phyloP scores from a whole-genome alignment of 345 rosid species.

The Salix suchowensis region DNA sequence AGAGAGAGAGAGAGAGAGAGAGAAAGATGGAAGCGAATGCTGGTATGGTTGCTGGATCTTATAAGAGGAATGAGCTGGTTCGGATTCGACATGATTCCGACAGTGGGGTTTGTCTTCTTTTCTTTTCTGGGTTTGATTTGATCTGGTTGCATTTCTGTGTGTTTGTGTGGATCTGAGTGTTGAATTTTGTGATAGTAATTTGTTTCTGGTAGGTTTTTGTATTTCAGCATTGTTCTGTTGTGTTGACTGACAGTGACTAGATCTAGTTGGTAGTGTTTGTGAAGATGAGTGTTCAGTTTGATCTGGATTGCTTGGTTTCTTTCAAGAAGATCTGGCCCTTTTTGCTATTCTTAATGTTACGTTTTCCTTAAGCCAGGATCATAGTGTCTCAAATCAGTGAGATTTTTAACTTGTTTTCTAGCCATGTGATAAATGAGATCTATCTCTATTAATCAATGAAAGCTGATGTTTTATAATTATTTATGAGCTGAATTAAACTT shows the following conservation, averaged over 20 bases:
- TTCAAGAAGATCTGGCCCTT: neutral
- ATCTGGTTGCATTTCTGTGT: neutral
- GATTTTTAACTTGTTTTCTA: neutral
- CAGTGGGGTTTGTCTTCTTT: conserved; percentile 66
- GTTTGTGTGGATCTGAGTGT: neutral
- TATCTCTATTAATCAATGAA: neutral
- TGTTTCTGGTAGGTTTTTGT: neutral
- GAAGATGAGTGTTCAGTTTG: neutral
- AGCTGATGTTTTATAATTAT: neutral
- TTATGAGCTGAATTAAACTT: neutral
- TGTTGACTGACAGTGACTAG: conserved; percentile 10
- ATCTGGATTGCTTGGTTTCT: neutral
- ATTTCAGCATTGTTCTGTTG: neutral
- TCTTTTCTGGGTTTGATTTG: neutral
- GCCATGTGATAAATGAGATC: neutral
- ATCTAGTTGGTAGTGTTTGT: conserved; percentile 7
- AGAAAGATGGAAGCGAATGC: conserved; percentile 77
- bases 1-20: no score
- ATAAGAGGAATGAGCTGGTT: conserved; percentile 92
- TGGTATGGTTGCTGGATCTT: conserved; percentile 98
- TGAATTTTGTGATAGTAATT: conserved; percentile 13
- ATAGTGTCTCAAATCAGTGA: neutral
- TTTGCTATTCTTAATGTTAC: neutral
- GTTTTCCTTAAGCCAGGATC: neutral
- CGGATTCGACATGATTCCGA: conserved; percentile 98